Evolutionary conservation across 108 stramenopile genomes (phyloP).

Genomic region (Nitzschia sp.): DNA sequence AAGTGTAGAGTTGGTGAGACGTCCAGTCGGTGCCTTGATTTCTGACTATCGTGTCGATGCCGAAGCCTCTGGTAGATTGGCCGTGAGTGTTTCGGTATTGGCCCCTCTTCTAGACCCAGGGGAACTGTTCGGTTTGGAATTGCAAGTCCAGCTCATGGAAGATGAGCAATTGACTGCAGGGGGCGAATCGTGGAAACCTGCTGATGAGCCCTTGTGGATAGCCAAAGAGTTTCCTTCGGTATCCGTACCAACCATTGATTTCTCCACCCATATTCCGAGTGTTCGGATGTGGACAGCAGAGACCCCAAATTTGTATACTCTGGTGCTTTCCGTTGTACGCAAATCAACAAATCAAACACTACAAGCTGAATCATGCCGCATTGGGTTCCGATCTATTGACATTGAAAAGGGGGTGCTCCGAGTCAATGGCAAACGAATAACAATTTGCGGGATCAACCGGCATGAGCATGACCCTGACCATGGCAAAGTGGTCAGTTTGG

Average conservation of each 20-base stretch:
- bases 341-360: constrained; percentile 5
- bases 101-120: not conserved
- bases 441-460: constrained; percentile 89
- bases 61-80: constrained; percentile 30
- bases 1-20: constrained; percentile 80
- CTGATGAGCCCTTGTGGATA: constrained; percentile 13
- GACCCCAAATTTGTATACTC: constrained; percentile 76
- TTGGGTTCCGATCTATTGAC: constrained; percentile 78
- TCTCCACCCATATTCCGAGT: constrained; percentile 9
- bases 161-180: constrained; percentile 51
- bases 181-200: constrained; percentile 34
- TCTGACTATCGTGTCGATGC: constrained; percentile 74
- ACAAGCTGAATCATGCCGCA: constrained; percentile 75
- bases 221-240: constrained; percentile 15
- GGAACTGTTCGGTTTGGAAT: not conserved
- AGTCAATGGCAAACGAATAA: constrained; percentile 58
- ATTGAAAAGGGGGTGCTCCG: constrained; percentile 49
- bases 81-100: constrained; percentile 14
- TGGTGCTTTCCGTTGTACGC: constrained; percentile 45
- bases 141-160: constrained; percentile 47
- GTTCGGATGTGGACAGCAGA: constrained; percentile 75
- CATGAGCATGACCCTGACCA: constrained; percentile 91
- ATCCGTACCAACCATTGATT: constrained; percentile 8
- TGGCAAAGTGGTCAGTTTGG: constrained; percentile 74
- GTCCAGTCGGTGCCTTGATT: constrained; percentile 49